phyloP scores from a whole-genome alignment of 163 green algal species.

The Scenedesmus sp. region DNA sequence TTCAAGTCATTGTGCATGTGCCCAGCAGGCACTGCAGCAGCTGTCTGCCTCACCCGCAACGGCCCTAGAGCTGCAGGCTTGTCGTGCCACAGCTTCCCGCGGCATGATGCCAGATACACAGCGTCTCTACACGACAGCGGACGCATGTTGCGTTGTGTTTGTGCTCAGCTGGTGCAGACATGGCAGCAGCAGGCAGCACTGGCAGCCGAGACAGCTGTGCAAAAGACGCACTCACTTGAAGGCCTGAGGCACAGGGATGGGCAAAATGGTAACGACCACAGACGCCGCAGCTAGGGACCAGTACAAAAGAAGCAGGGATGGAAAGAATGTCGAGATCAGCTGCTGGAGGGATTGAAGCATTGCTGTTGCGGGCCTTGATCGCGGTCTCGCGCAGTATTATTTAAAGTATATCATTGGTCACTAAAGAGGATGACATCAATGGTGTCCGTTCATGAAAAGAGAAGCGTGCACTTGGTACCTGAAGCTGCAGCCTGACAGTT shows the following conservation, averaged over 20 bases:
- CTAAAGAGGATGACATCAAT: no score
- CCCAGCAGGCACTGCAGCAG: neutral
- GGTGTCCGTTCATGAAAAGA: neutral
- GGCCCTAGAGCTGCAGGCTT: constrained; percentile 67
- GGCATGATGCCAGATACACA: constrained; percentile 79
- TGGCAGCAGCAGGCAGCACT: neutral
- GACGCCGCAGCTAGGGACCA: constrained; percentile 69
- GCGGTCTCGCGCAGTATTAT: no score
- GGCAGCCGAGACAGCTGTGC: neutral
- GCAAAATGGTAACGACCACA: constrained; percentile 68
- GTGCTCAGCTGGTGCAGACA: neutral
- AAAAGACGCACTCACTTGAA: constrained; percentile 80
- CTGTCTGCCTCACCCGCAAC: constrained; percentile 49
- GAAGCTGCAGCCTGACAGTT: neutral
- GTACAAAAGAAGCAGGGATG: constrained; percentile 63
- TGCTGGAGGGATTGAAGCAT: neutral
- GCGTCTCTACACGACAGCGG: constrained; percentile 70
- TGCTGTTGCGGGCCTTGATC: no score
- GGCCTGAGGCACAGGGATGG: constrained; percentile 55
- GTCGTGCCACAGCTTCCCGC: constrained; percentile 83
- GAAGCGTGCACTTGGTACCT: neutral
- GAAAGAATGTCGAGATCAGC: neutral
- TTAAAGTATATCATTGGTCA: no score
- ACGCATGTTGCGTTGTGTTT: no score
- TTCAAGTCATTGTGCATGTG: neutral